These are phyloP conservation scores for Candida palmyrensis DNA, from an alignment of 805 yeast species.

Conservation along the genomic window DNA sequence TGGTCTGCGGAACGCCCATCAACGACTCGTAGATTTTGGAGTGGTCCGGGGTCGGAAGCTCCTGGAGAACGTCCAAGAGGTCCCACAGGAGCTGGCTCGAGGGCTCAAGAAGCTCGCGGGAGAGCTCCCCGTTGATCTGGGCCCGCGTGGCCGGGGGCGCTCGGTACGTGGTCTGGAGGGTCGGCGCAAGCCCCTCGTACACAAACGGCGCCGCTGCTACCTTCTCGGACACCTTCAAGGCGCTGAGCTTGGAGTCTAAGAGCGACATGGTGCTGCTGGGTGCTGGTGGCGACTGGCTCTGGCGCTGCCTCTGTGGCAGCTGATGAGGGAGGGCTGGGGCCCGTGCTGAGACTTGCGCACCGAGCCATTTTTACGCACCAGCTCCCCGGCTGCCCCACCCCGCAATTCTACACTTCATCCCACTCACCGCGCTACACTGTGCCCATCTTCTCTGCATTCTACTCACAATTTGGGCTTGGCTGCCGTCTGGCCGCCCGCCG, in stretches of 20 bases:
- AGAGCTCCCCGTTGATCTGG: constrained; percentile 8
- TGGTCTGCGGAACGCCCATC: constrained; percentile 52
- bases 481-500: constrained; percentile 48
- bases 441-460: background rate
- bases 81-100: constrained; percentile 61
- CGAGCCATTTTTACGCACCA: no score
- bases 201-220: background rate
- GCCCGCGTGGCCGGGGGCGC: background rate
- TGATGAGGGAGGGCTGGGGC: no score
- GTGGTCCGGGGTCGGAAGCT: constrained; percentile 39
- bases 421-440: no score
- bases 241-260: no score
- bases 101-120: constrained; percentile 54
- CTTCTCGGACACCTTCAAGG: no score
- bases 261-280: no score
- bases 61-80: constrained; percentile 64
- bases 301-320: no score
- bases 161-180: background rate
- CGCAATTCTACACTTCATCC: no score
- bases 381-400: no score
- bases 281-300: no score
- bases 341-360: no score
- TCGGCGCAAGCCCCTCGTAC: constrained; percentile 6
- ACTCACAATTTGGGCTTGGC: constrained; percentile 44
- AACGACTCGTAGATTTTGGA: constrained; percentile 42